Percentiles rank a stretch among this genome's conserved stretches.
Conservation (phyloP, 805 yeast genomes). For the Wickerhamomyces pijperi region DNA sequence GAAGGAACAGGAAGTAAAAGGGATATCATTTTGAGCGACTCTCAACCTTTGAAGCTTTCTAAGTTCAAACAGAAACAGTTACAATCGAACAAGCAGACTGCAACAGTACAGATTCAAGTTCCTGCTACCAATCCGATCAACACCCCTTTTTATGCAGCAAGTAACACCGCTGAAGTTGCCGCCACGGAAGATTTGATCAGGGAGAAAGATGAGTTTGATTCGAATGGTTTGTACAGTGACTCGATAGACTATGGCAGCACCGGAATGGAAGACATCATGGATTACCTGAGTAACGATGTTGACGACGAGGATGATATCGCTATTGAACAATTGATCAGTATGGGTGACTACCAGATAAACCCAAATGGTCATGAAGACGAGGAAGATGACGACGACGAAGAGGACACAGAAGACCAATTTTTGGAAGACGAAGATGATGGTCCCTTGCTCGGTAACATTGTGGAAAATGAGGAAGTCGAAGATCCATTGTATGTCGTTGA, state of each 20-base stretch:
- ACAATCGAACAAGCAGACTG: not conserved
- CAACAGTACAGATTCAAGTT: not conserved
- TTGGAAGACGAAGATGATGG: constrained; percentile 27
- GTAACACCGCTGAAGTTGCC: too few relatives aligned
- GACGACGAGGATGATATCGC: constrained; percentile 14
- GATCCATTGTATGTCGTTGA: constrained; percentile 18
- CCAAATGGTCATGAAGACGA: constrained; percentile 22
- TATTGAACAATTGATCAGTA: constrained; percentile 7
- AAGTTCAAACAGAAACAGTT: not conserved
- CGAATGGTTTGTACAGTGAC: too few relatives aligned
- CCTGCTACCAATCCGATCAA: too few relatives aligned
- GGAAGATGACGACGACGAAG: constrained; percentile 21
- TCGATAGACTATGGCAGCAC: too few relatives aligned
- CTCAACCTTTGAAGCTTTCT: not conserved
- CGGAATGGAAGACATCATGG: constrained; percentile 4
- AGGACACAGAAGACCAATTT: too few relatives aligned
- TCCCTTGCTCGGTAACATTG: constrained; percentile 29
- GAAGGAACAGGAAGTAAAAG: constrained; percentile 1
- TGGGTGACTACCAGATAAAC: constrained; percentile 7
- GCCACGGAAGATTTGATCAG: too few relatives aligned
- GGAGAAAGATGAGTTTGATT: too few relatives aligned
- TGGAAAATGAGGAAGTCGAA: constrained; percentile 26
- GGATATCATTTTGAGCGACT: not conserved
- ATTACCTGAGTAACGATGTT: constrained; percentile 8
- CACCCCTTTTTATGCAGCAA: too few relatives aligned